Evolutionary conservation across 2,329 filamentous ascomycete species (phyloP), one percentile per base, ranked within the genome.

Genomic region (Fusarium sp.): DNA sequence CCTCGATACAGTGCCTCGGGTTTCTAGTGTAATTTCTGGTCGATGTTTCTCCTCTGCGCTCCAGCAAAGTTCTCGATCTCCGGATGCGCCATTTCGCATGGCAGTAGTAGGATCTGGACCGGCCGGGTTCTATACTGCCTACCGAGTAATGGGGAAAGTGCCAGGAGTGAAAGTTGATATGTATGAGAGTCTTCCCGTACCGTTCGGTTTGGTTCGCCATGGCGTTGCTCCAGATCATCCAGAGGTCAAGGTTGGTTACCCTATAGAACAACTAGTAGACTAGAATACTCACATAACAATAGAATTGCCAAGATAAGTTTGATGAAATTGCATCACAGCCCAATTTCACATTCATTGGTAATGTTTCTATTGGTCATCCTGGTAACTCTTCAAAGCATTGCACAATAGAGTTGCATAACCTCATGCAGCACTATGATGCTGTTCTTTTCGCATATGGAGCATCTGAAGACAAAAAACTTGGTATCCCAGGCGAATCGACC

Each of bases 201-300:
- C 96, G 0, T 99, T 94, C 80, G 96, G 96, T 2, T 88, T 99
- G 62, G 95, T 97, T 56, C 89, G 96, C 62, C 97, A 96, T 79
- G 96, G 96, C 13, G 96, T 99, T 66, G 97, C 96, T n/a, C 96
- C 96, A 9, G 96, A 99, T 81, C 96, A 99, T 83, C 96, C 96
- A 1, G 96, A 99, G 84, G 96, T 99, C 75, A 99, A 99, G 90
- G 94, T 96, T 50, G 52, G 59, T 46, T 62, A 63, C 67, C 60
- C 64, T 69, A 62, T 37, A 64, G 57, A 25, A 23, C 10, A 33
- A 35, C 18, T 7, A 19, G 23, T 23, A 21, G 7, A 47, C 18
- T 10, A 7, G 19, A 28, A 32, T 37, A 47, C 71, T 74, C 33
- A 71, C 44, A 62, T n/a, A 28, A 38, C 13, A 21, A 13, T 15